A percentile compares a stretch with the other conserved stretches of the same genome.
Evolutionary conservation across 78 protist species (phyloP).

Genomic region (Andalucia godoyi): DNA sequence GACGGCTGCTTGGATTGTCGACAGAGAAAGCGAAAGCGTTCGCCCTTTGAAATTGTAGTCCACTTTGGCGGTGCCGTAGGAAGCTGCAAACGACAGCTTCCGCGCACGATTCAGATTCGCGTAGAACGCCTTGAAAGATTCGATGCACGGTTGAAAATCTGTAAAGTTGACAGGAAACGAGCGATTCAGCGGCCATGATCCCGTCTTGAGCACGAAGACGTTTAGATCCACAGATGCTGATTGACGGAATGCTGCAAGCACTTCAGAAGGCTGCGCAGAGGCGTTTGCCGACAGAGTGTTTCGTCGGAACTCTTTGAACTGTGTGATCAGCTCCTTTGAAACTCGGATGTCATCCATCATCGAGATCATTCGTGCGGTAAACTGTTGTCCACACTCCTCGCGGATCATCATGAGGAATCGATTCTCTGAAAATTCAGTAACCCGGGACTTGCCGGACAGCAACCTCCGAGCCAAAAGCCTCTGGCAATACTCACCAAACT

Average conservation of each 20-base stretch:
- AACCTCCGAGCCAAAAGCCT: slow-evolving; percentile 84
- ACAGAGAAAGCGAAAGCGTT: slow-evolving; percentile 12
- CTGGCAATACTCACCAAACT: slow-evolving; percentile 88
- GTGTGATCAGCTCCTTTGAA: slow-evolving; percentile 35
- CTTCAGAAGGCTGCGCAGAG: slow-evolving; percentile 43
- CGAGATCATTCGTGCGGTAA: slow-evolving; percentile 60
- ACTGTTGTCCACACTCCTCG: slow-evolving; percentile 81
- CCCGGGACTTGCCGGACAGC: slow-evolving; percentile 36
- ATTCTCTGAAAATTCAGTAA: slow-evolving; percentile 76
- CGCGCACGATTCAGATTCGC: slow-evolving; percentile 64
- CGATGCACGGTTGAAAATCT: slow-evolving; percentile 8
- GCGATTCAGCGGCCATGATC: slow-evolving; percentile 73
- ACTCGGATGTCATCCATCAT: not conserved
- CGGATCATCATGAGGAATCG: slow-evolving; percentile 68
- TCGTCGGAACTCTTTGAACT: slow-evolving; percentile 34
- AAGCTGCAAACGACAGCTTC: slow-evolving; percentile 66
- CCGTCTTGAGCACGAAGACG: slow-evolving; percentile 79
- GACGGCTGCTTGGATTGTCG: slow-evolving; percentile 66
- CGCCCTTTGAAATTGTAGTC: slow-evolving; percentile 35
- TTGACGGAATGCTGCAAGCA: not conserved
- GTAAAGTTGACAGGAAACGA: not conserved
- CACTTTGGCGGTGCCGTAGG: slow-evolving; percentile 79
- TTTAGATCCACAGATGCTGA: slow-evolving; percentile 41
- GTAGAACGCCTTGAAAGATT: slow-evolving; percentile 58
- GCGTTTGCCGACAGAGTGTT: slow-evolving; percentile 24